Base-by-base conservation (phyloP, 1,284 basidiomycete species). In the Ceratobasidium sp. region DNA sequence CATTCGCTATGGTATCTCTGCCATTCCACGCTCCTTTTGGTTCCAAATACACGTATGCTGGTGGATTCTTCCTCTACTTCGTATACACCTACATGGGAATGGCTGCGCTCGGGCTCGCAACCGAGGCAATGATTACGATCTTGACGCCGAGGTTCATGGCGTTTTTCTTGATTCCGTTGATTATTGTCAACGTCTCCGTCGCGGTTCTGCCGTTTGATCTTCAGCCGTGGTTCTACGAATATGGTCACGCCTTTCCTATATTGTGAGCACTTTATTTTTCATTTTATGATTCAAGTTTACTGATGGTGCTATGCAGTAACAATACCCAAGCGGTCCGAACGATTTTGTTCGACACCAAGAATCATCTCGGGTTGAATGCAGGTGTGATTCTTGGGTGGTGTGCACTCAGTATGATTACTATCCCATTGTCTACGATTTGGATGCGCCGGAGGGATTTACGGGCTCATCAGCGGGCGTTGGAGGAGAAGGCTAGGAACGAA, bases 291-390 rank as follows among this genome's bases (percentile, higher is more conserved):
- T 23, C 18, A 3, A n/a, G 21, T 23, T 64, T 18, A 65, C n/a
- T 39, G 32, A 39, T 16, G 8, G 8, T 23, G 5, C n/a, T n/a
- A n/a, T 50, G 1, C 41, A 65, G 62, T n/a, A 65, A 65, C 48
- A 65, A 65, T 18, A 65, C 46, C 28, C 62, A 65, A 65, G 45
- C 62, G 12, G 62, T 65, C 36, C 80, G 84, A 21, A 83, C 83
- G 26, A 83, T 87, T 78, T 81, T 86, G 74, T 86, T 87, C 81
- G 77, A 85, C 76, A 86, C 84, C 6, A 79, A 81, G 70, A 82
- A 82, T 74, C 78, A 82, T 41, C 79, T 86, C 18, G 84, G 79
- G 5, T 74, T 76, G 48, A 84, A 84, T 76, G 79, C 83, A 6
- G 85, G 83, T 9, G 82, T 87, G 72, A 79, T 86, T 30, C 59